Base-by-base conservation (phyloP, 2,329 filamentous ascomycete genomes). In the Fusarium sp. region DNA sequence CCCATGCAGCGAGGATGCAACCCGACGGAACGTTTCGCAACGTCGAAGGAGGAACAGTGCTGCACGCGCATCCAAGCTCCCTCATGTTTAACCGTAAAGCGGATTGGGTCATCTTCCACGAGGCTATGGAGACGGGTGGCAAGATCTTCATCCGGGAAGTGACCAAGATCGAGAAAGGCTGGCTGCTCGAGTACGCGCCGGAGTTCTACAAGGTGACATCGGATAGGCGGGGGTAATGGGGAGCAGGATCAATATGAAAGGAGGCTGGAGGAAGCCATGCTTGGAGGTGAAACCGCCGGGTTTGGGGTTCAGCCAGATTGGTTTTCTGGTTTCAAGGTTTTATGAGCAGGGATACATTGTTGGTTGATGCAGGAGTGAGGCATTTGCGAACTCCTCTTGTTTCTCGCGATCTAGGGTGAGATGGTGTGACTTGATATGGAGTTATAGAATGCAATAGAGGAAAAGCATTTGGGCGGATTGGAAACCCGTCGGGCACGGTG, bases 31-130 rank as follows among this genome's bases (percentile, higher is more conserved):
- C 91, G 6, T 98, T 98, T 81, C 91, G 90, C 75, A 96, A 94
- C 59, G 92, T 98, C n/a, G 92, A 92, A 69, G 94, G 94, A 33
- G 91, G 91, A 42, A 92, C 92, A 59, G 89, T 91, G 6, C 85
- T 98, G 62, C 90, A 97, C 84, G 94, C 95, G 24, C 96, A 99
- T 83, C 96, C 96, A 1, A 97, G 91, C 79, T 97, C 93, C 42
- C 84, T 98, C 75, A 94, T 98, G 91, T 98, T 98, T 86, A 97
- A 98, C 82, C 91, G 95, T 65, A 98, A 97, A 85, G 94, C 94
- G 12, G 95, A 98, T 73, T 98, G 96, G 95, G 95, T 98, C 11
- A 89, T 99, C 36, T 99, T 98, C 79, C 93, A 97, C 77, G 96
- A 98, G 83, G 91, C 98, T 40, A 90, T 98, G 87, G 94, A 98